A percentile compares a stretch with the other conserved stretches of the same genome.
Evolutionary conservation across 1,284 basidiomycete genomes (phyloP).

Genomic region (Hypsizygus ulmarius): DNA sequence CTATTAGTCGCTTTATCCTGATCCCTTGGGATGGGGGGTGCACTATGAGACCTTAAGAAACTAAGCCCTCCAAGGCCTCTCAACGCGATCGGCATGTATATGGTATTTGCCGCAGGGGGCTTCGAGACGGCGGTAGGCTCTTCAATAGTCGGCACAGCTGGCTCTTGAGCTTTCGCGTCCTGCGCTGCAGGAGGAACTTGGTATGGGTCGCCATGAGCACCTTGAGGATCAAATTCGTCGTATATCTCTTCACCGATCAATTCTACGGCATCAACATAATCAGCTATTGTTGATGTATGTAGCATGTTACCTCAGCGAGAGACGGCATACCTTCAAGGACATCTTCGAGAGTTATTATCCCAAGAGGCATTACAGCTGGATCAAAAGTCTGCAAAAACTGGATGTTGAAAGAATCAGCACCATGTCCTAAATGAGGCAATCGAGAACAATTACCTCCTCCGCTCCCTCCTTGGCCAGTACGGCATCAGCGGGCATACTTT

Average conservation of each 20-base stretch:
- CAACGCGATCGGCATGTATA: constrained; percentile 45
- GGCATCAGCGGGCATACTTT: constrained; percentile 82
- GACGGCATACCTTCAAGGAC: constrained; percentile 74
- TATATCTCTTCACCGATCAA: constrained; percentile 89
- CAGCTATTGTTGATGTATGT: too few relatives aligned
- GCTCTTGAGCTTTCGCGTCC: constrained; percentile 20
- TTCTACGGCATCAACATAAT: constrained; percentile 43
- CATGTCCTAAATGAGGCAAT: background rate
- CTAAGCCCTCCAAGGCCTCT: constrained; percentile 45
- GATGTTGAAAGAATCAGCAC: constrained; percentile 1
- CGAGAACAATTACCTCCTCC: constrained; percentile 48
- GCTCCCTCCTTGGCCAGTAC: constrained; percentile 69
- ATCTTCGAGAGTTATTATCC: constrained; percentile 92
- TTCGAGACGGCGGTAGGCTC: constrained; percentile 17
- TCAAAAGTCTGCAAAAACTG: constrained; percentile 76
- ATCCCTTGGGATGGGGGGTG: constrained; percentile 39
- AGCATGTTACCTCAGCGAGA: constrained; percentile 1
- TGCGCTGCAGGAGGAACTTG: constrained; percentile 45
- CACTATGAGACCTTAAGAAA: constrained; percentile 59
- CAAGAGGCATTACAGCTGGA: constrained; percentile 75
- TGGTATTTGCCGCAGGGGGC: constrained; percentile 23
- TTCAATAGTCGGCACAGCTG: constrained; percentile 13
- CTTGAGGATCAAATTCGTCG: constrained; percentile 80
- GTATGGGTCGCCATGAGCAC: constrained; percentile 60
- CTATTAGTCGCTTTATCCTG: constrained; percentile 1